phyloP scores from a whole-genome alignment of 768 basidiomycete species.

The Boletus vermiculosoides region DNA sequence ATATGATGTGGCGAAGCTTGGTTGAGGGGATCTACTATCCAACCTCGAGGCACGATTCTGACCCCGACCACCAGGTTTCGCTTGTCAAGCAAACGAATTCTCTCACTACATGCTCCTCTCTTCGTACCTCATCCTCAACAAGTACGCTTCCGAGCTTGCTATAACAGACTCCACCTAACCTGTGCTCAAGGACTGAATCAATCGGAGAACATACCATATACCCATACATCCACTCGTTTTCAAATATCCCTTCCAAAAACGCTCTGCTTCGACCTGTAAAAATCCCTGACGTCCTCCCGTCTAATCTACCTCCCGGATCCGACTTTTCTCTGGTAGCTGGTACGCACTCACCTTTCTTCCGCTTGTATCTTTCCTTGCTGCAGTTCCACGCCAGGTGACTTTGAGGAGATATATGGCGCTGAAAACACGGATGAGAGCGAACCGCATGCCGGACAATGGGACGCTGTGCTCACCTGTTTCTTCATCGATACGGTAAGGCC shows the following conservation, averaged over 20 bases:
- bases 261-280: conserved; percentile 65
- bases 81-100: conserved; percentile 94
- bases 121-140: conserved; percentile 86
- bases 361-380: not conserved
- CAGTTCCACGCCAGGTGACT: conserved; percentile 59
- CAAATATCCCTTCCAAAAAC: conserved; percentile 61
- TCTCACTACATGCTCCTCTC: conserved; percentile 93
- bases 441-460: conserved; percentile 78
- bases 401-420: conserved; percentile 84
- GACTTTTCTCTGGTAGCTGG: conserved; percentile 88
- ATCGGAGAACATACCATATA: conserved; percentile 74
- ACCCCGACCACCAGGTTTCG: conserved; percentile 56
- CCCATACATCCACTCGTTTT: conserved; percentile 92
- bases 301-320: conserved; percentile 59
- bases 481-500: conserved; percentile 87
- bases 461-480: conserved; percentile 91
- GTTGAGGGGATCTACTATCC: conserved; percentile 38
- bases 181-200: conserved; percentile 52
- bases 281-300: conserved; percentile 84
- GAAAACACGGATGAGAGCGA: conserved; percentile 50
- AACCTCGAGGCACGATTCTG: not conserved
- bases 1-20: conserved; percentile 81
- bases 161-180: not conserved
- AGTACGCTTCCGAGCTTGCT: conserved; percentile 41
- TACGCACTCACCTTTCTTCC: conserved; percentile 25